phyloP scores from a whole-genome alignment of 1,284 basidiomycete genomes.

The Trichosporon ovoides region DNA sequence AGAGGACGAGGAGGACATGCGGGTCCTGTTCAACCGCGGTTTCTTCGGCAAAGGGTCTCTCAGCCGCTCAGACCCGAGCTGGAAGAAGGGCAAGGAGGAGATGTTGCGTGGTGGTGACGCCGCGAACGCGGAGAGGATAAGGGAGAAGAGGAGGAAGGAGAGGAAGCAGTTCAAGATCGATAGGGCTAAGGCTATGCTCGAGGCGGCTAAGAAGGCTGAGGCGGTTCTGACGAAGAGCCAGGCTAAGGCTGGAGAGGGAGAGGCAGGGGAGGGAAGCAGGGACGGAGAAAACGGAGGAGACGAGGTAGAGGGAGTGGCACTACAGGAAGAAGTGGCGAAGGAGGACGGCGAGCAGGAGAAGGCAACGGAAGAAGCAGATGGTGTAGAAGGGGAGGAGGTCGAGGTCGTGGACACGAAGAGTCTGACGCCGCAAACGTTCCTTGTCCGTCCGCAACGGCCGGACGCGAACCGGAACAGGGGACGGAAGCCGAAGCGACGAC shows the following conservation, averaged over 20 bases:
- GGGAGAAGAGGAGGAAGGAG: slow-evolving; percentile 74
- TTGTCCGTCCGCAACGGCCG: slow-evolving; percentile 45
- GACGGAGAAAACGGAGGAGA: slow-evolving; percentile 1
- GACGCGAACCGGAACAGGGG: slow-evolving; percentile 45
- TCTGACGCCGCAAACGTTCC: slow-evolving; percentile 46
- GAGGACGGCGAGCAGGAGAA: background rate
- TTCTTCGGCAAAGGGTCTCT: slow-evolving; percentile 97
- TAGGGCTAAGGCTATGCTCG: slow-evolving; percentile 53
- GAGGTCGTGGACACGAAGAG: slow-evolving; percentile 23
- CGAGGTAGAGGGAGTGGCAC: slow-evolving; percentile 11
- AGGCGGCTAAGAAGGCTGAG: slow-evolving; percentile 48
- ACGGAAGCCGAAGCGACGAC: slow-evolving; percentile 33
- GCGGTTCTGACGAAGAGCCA: slow-evolving; percentile 36
- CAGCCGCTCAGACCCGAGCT: slow-evolving; percentile 89
- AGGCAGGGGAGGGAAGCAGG: background rate
- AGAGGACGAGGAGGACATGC: slow-evolving; percentile 57
- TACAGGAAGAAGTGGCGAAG: no score
- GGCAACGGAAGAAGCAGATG: slow-evolving; percentile 11
- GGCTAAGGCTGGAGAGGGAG: slow-evolving; percentile 6
- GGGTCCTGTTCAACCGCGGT: slow-evolving; percentile 76
- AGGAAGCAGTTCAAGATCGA: slow-evolving; percentile 87
- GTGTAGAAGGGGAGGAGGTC: slow-evolving; percentile 9
- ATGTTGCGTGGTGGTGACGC: slow-evolving; percentile 49
- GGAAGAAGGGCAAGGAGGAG: slow-evolving; percentile 72
- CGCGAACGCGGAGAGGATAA: slow-evolving; percentile 63